phyloP scores from a whole-genome alignment of 1,284 basidiomycete species.

The Pascua guehoae region DNA sequence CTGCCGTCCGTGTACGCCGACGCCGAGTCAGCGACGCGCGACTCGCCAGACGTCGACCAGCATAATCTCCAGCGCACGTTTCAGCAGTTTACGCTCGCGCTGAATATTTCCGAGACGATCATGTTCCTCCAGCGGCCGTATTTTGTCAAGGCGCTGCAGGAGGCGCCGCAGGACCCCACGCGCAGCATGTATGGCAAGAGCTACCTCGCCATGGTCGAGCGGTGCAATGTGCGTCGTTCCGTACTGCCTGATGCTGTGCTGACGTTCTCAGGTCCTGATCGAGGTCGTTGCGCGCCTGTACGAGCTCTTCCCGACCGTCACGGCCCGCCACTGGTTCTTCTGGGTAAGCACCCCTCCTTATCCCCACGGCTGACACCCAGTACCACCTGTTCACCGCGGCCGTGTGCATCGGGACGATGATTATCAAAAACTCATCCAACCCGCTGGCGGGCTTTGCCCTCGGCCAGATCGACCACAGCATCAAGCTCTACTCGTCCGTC shows the following conservation, averaged over 20 bases:
- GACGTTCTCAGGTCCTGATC: conserved; percentile 13
- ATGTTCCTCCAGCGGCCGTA: conserved; percentile 34
- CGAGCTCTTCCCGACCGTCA: conserved; percentile 25
- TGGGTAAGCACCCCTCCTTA: conserved; percentile 21
- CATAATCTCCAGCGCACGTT: conserved; percentile 26
- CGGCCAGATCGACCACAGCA: conserved; percentile 22
- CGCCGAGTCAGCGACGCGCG: conserved; percentile 18
- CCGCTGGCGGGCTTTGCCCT: conserved; percentile 18
- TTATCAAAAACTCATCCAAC: conserved; percentile 22
- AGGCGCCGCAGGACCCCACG: conserved; percentile 23
- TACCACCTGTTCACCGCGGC: conserved; percentile 38
- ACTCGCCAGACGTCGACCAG: conserved; percentile 22
- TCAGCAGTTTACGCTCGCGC: conserved; percentile 31
- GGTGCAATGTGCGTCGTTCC: conserved; percentile 23
- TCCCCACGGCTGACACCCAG: conserved; percentile 12
- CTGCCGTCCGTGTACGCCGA: conserved; percentile 27
- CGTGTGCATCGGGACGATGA: conserved; percentile 29
- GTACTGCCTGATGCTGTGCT: background rate
- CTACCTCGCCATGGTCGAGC: conserved; percentile 32
- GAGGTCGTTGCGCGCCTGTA: conserved; percentile 25
- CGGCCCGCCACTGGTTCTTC: conserved; percentile 35
- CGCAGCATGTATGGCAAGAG: conserved; percentile 21
- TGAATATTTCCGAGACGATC: conserved; percentile 29
- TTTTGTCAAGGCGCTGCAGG: conserved; percentile 30
- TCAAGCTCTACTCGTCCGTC: conserved; percentile 23